Evolutionary conservation across 305 asterid species (phyloP).

Genomic region (Rubia peregrina): DNA sequence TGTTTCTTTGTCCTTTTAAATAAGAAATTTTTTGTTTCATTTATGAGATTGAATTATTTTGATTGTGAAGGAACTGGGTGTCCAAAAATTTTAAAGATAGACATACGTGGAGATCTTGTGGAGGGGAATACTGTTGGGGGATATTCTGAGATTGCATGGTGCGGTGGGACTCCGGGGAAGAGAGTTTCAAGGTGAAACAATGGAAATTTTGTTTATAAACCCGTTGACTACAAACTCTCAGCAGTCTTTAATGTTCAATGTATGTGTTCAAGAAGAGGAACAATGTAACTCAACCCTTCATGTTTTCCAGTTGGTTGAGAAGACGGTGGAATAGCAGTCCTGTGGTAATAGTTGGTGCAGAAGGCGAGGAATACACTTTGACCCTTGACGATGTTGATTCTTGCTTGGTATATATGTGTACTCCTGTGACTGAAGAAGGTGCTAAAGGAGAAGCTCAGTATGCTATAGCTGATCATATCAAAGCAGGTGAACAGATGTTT

Average conservation of each 20-base stretch:
- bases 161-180: slow-evolving; percentile 96
- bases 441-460: slow-evolving; percentile 98
- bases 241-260: background rate
- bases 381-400: slow-evolving; percentile 76
- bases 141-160: slow-evolving; percentile 87
- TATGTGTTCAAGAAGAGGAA: background rate
- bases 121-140: slow-evolving; percentile 85
- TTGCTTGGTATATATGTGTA: slow-evolving; percentile 90
- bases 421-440: slow-evolving; percentile 95
- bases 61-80: slow-evolving; percentile 67
- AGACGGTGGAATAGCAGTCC: slow-evolving; percentile 92
- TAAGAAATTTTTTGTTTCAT: background rate
- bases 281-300: slow-evolving; percentile 11
- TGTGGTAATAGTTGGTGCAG: slow-evolving; percentile 83
- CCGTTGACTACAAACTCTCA: slow-evolving; percentile 9
- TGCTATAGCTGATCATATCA: slow-evolving; percentile 89
- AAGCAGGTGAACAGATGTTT: slow-evolving; percentile 58
- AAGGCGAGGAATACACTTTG: slow-evolving; percentile 76
- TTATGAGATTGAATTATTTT: slow-evolving; percentile 1
- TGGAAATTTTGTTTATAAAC: slow-evolving; percentile 14
- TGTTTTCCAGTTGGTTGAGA: slow-evolving; percentile 75
- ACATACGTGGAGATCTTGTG: slow-evolving; percentile 73
- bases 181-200: slow-evolving; percentile 83
- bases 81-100: slow-evolving; percentile 87
- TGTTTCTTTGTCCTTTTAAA: background rate